Percentiles rank a stretch among this genome's conserved stretches.
Evolutionary conservation across 805 yeast genomes (phyloP).

Genomic region (Blastobotrys muscicola): DNA sequence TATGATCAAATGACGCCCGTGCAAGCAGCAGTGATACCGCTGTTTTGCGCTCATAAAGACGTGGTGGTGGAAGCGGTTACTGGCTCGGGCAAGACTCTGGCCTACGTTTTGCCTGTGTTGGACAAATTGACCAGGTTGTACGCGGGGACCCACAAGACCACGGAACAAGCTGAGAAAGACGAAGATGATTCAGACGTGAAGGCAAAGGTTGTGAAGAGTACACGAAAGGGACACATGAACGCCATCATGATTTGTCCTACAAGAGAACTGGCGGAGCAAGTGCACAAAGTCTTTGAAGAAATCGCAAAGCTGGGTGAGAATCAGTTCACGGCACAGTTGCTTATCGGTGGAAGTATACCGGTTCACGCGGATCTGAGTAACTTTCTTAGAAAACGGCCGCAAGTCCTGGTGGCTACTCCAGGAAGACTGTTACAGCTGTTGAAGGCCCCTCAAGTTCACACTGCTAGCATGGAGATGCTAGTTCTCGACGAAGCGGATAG

Average conservation of each 20-base stretch:
- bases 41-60: constrained; percentile 75
- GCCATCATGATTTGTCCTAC: constrained; percentile 69
- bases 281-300: constrained; percentile 53
- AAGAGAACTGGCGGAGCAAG: constrained; percentile 43
- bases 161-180: constrained; percentile 20
- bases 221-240: constrained; percentile 51
- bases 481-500: constrained; percentile 93
- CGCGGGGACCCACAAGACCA: constrained; percentile 13
- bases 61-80: constrained; percentile 97
- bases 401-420: constrained; percentile 82
- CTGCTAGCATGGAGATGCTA: constrained; percentile 57
- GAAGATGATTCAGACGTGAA: constrained; percentile 10
- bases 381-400: constrained; percentile 50
- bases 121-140: constrained; percentile 46
- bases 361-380: constrained; percentile 57
- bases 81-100: constrained; percentile 96
- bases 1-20: constrained; percentile 88
- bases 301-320: constrained; percentile 22
- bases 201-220: not conserved
- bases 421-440: constrained; percentile 78
- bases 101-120: constrained; percentile 74
- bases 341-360: constrained; percentile 32
- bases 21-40: constrained; percentile 89
- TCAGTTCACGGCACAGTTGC: constrained; percentile 23
- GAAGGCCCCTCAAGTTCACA: constrained; percentile 43